These are phyloP conservation scores for Gleditsia sinensis DNA, from an alignment of 306 rosid species.

Conservation along the genomic window DNA sequence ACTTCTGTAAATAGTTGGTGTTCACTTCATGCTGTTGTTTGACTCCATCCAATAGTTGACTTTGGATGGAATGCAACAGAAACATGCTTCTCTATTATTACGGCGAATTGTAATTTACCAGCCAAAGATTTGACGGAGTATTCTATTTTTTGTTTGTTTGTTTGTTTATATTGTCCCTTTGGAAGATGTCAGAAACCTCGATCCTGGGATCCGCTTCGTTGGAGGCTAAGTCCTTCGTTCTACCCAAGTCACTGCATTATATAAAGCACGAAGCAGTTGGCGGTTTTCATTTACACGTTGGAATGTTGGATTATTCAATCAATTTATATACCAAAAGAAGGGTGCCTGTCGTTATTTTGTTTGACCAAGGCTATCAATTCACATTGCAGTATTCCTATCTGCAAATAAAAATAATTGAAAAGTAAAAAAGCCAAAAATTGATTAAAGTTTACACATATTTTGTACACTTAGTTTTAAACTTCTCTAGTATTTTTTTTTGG, in stretches of 20 bases:
- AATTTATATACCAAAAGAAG: neutral
- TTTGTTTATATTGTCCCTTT: neutral
- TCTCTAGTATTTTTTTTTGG: too few species aligned
- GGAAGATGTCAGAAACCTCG: neutral
- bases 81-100: too few species aligned
- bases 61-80: too few species aligned
- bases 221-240: too few species aligned
- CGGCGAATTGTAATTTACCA: too few species aligned
- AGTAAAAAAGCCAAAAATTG: constrained; percentile 3
- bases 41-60: constrained; percentile 13
- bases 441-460: too few species aligned
- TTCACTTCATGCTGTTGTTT: constrained; percentile 21
- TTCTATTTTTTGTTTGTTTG: neutral
- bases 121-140: neutral
- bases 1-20: constrained; percentile 38
- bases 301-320: neutral
- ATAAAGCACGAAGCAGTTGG: neutral
- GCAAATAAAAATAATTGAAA: neutral
- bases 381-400: neutral
- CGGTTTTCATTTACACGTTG: neutral
- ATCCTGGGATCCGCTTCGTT: neutral
- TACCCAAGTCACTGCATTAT: neutral
- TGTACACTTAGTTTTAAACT: too few species aligned
- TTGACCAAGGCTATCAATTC: neutral
- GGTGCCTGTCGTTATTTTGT: neutral